Base-by-base conservation (phyloP, 495 filamentous ascomycete species). In the Clavariopsis aquatica region DNA sequence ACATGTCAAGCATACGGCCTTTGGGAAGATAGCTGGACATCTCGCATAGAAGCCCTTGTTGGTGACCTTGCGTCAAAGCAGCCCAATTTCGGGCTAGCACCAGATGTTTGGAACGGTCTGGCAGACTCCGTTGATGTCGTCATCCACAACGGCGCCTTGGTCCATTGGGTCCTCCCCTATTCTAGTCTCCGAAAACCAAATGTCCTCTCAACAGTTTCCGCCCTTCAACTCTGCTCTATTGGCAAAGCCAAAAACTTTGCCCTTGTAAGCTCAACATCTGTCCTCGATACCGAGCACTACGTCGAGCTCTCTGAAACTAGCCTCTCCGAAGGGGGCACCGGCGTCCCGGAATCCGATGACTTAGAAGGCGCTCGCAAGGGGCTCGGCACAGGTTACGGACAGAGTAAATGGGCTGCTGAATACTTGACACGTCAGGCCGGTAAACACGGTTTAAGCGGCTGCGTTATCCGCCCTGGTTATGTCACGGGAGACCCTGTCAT, bases 111-210 rank as follows among this genome's bases (percentile, higher is more conserved):
- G 89, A 74, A 89, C 38, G 76, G 68, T 22, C 70, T 98, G 1
- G 78, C 82, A 0, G 71, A 87, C 10, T 79, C 84, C 57, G 87
- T 88, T 0, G 90, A 96, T 71, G 78, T 92, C 0, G 80, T 97
- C 10, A 89, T 98, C 53, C 93, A 96, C 78, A 97, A 97, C 70
- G 93, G 92, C 49, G 94, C 94, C 3, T 79, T 78, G 27, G 91
- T 96, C 17, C 87, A 97, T 72, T 97, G 93, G 93, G 84, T 96
- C 22, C 81, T 87, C 67, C 84, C 85, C 10, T 96, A 97, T 77
- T 80, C 86, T 2, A 84, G 85, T 19, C 84, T 98, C 65, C 84
- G 83, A 71, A 77, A 86, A 0, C 80, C 89, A 46, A 98, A 98
- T 69, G 92, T 97, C 2, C 77, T 89, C 47, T 86, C 87, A 8